Evolutionary conservation across 495 filamentous ascomycete species (phyloP).

Genomic region (Penicillium desertorum): DNA sequence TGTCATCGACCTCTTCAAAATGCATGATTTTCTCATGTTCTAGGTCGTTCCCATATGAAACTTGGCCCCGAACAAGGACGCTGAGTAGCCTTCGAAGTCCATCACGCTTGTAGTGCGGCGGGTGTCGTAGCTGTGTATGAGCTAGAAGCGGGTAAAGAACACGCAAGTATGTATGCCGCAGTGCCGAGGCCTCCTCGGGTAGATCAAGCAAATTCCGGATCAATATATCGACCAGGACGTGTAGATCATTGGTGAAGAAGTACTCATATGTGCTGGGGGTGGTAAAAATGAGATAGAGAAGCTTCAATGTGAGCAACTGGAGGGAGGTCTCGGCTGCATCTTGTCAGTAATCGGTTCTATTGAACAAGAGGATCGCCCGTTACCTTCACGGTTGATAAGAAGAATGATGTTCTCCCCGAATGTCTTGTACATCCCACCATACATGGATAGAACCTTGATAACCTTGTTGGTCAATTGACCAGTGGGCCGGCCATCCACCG

Average conservation of each 20-base stretch:
- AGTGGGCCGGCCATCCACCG: constrained; percentile 39
- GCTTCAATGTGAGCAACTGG: constrained; percentile 91
- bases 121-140: constrained; percentile 82
- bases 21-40: constrained; percentile 60
- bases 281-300: constrained; percentile 92
- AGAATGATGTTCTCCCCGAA: constrained; percentile 98
- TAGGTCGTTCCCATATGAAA: constrained; percentile 33
- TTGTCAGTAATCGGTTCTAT: constrained; percentile 23
- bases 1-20: constrained; percentile 88
- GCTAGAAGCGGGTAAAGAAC: constrained; percentile 87
- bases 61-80: constrained; percentile 54
- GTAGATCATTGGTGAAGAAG: constrained; percentile 96
- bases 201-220: constrained; percentile 94
- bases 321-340: constrained; percentile 71
- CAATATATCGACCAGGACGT: constrained; percentile 91
- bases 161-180: constrained; percentile 96
- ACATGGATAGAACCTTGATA: constrained; percentile 78
- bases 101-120: constrained; percentile 89
- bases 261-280: constrained; percentile 91
- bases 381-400: constrained; percentile 89
- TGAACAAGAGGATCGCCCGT: constrained; percentile 2
- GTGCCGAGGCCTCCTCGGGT: constrained; percentile 71
- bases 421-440: constrained; percentile 80
- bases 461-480: constrained; percentile 83
- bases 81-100: constrained; percentile 74